A percentile compares a stretch with the other conserved stretches of the same genome.
Conservation (phyloP, 129 eudicot species). For the Logfia minima region DNA sequence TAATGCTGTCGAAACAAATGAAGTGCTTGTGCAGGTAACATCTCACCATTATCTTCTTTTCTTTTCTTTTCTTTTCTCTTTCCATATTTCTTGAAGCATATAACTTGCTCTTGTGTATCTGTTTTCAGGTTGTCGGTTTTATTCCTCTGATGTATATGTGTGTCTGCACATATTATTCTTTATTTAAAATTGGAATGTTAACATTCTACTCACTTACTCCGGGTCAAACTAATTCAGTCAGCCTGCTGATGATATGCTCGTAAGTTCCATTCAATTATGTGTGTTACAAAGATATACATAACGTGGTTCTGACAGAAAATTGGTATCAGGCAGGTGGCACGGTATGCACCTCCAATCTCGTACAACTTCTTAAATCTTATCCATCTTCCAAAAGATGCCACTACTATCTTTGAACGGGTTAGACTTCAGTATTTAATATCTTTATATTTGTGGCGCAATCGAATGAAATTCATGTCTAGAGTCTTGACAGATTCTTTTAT, state of each 20-base stretch:
- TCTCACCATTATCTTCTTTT: slow-evolving; percentile 1
- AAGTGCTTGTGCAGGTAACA: slow-evolving; percentile 78
- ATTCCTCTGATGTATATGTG: slow-evolving; percentile 89
- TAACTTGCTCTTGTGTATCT: slow-evolving; percentile 9
- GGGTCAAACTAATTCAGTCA: slow-evolving; percentile 91
- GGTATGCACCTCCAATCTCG: slow-evolving; percentile 93
- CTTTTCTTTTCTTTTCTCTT: not conserved
- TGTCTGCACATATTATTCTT: slow-evolving; percentile 81
- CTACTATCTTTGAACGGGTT: slow-evolving; percentile 84
- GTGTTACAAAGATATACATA: not conserved
- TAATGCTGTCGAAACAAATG: slow-evolving; percentile 48
- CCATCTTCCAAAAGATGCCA: slow-evolving; percentile 56
- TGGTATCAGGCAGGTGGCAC: slow-evolving; percentile 70
- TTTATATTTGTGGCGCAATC: not conserved
- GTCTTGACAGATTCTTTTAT: too few relatives aligned
- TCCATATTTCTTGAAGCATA: not conserved
- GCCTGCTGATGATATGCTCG: slow-evolving; percentile 95
- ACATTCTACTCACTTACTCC: slow-evolving; percentile 87
- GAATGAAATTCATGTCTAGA: not conserved
- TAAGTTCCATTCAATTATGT: slow-evolving; percentile 23
- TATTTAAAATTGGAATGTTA: slow-evolving; percentile 80
- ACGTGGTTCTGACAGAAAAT: slow-evolving; percentile 15
- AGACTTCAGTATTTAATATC: slow-evolving; percentile 1
- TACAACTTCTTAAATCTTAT: slow-evolving; percentile 85
- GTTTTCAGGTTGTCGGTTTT: slow-evolving; percentile 60